phyloP scores from a whole-genome alignment of 345 rosid species.

The Eucalyptus pauciflora region DNA sequence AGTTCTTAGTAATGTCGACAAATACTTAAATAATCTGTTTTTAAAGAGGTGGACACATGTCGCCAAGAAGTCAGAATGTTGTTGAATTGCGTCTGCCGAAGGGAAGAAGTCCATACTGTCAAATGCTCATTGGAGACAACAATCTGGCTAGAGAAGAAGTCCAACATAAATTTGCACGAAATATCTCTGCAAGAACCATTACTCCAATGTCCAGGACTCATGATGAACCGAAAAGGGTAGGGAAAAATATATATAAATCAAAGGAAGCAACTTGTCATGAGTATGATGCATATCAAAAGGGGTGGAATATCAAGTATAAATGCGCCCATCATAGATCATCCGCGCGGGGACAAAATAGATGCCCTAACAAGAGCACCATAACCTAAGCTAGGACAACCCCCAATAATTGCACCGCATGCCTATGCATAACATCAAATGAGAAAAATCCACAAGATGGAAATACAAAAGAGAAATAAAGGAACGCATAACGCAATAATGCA shows the following conservation, averaged over 20 bases:
- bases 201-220: not conserved
- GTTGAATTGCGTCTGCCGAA: not conserved
- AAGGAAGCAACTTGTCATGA: not conserved
- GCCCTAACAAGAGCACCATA: not conserved
- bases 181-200: not conserved
- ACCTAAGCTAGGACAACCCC: not conserved
- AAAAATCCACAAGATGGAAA: not conserved
- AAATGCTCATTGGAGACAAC: not conserved
- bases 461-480: not conserved
- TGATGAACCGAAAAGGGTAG: not conserved
- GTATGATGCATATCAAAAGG: not conserved
- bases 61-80: not conserved
- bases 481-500: not conserved
- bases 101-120: not conserved
- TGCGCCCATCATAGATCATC: not conserved
- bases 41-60: not conserved
- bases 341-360: not conserved
- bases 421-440: not conserved
- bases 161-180: not conserved
- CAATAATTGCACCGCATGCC: not conserved
- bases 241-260: not conserved
- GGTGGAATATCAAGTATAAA: not conserved
- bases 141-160: not conserved
- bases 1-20: not conserved
- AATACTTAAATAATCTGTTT: not conserved